These are phyloP conservation scores for Acanthamoeba quina DNA, from an alignment of 208 protist genomes.

Conservation along the genomic window DNA sequence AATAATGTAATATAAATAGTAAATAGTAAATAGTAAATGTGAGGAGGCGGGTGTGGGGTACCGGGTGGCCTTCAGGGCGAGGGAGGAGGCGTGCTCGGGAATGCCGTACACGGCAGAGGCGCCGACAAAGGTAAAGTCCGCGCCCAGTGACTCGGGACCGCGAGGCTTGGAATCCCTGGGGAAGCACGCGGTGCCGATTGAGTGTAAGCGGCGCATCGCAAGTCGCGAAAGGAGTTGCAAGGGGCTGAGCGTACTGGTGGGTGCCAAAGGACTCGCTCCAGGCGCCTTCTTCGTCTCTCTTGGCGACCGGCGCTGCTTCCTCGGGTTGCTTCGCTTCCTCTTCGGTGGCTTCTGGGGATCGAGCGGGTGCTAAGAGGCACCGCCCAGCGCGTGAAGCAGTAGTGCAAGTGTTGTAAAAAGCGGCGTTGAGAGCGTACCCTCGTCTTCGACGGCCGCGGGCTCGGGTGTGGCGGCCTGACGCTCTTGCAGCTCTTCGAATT, in stretches of 20 bases:
- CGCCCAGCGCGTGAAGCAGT: too few species aligned
- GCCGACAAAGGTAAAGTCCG: constrained; percentile 89
- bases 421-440: background rate
- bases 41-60: background rate
- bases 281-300: constrained; percentile 49
- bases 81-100: constrained; percentile 95
- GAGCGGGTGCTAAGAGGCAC: too few species aligned
- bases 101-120: constrained; percentile 95
- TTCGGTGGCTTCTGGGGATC: background rate
- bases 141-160: constrained; percentile 84
- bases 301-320: constrained; percentile 4
- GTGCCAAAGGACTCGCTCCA: constrained; percentile 88
- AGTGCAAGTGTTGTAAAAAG: too few species aligned
- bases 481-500: constrained; percentile 81
- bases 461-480: constrained; percentile 2
- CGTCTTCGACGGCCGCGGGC: background rate
- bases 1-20: too few species aligned
- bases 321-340: background rate
- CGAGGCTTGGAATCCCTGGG: constrained; percentile 26
- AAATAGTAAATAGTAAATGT: too few species aligned
- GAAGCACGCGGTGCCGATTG: background rate
- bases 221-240: background rate
- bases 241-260: constrained; percentile 81
- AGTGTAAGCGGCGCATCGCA: background rate
- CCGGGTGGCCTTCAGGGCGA: constrained; percentile 91